Percentiles rank a stretch among this genome's conserved stretches.
Evolutionary conservation across 495 filamentous ascomycete species (phyloP).

Genomic region (Usnea hakonensis): DNA sequence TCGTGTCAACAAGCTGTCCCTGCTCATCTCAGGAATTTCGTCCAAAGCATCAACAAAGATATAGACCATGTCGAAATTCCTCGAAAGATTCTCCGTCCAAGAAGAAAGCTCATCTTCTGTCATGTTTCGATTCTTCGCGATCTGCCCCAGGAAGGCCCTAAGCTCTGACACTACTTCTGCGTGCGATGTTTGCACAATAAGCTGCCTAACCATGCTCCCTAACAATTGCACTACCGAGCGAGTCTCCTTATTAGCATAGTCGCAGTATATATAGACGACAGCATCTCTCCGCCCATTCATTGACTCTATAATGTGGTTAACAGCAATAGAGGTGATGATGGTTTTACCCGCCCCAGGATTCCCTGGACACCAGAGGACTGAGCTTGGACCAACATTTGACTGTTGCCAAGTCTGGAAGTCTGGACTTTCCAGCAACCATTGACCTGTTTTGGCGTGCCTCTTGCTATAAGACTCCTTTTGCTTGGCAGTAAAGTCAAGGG

Average conservation of each 20-base stretch:
- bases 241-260: constrained; percentile 5
- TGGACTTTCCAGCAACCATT: constrained; percentile 9
- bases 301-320: constrained; percentile 7
- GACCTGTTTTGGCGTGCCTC: constrained; percentile 4
- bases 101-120: neutral
- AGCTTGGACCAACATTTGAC: neutral
- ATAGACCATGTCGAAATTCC: neutral
- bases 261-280: constrained; percentile 8
- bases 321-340: constrained; percentile 10
- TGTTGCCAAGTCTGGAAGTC: constrained; percentile 1
- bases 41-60: constrained; percentile 22
- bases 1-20: constrained; percentile 16
- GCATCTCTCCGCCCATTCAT: neutral
- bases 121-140: constrained; percentile 2
- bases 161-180: constrained; percentile 1
- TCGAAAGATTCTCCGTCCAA: neutral
- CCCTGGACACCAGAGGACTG: constrained; percentile 11
- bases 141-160: neutral
- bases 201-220: constrained; percentile 10
- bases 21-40: constrained; percentile 24
- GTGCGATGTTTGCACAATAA: constrained; percentile 2
- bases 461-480: constrained; percentile 14
- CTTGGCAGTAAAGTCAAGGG: constrained; percentile 9
- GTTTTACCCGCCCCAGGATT: constrained; percentile 11
- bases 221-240: neutral